Evolutionary conservation across 495 filamentous ascomycete genomes (phyloP).

Genomic region (Tuber indicum): DNA sequence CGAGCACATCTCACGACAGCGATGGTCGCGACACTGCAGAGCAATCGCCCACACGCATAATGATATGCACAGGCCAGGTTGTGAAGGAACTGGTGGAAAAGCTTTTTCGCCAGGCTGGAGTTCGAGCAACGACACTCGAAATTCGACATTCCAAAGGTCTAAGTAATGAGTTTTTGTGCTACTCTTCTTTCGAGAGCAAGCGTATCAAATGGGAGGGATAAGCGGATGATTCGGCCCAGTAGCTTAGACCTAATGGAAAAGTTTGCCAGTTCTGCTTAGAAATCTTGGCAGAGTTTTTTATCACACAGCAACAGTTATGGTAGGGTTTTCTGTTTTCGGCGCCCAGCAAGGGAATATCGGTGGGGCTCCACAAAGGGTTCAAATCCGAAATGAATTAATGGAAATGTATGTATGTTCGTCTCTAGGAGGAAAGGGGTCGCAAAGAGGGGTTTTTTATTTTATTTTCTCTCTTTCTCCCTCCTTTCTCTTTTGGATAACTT

Average conservation of each 20-base stretch:
- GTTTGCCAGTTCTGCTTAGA: neutral
- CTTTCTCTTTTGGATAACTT: neutral
- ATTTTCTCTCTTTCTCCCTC: neutral
- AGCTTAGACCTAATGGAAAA: neutral
- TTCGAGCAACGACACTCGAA: constrained; percentile 55
- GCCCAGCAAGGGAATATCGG: neutral
- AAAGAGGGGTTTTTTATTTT: neutral
- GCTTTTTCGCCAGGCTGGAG: constrained; percentile 49
- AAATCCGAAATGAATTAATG: neutral
- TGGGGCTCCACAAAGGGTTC: neutral
- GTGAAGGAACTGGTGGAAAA: constrained; percentile 53
- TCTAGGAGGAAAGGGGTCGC: neutral
- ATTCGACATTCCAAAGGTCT: constrained; percentile 60
- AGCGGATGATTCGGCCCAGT: neutral
- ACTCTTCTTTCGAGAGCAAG: constrained; percentile 62
- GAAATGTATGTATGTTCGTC: neutral
- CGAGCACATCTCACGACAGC: constrained; percentile 16
- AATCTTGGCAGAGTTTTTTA: neutral
- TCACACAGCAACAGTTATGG: neutral
- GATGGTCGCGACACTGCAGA: neutral
- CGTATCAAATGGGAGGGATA: constrained; percentile 49
- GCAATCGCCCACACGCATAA: constrained; percentile 43
- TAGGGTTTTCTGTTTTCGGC: neutral
- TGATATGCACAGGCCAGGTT: constrained; percentile 68
- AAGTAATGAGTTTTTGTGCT: constrained; percentile 73